Conservation (phyloP, 1,284 basidiomycete genomes). For the Ganoderma meredithae region DNA sequence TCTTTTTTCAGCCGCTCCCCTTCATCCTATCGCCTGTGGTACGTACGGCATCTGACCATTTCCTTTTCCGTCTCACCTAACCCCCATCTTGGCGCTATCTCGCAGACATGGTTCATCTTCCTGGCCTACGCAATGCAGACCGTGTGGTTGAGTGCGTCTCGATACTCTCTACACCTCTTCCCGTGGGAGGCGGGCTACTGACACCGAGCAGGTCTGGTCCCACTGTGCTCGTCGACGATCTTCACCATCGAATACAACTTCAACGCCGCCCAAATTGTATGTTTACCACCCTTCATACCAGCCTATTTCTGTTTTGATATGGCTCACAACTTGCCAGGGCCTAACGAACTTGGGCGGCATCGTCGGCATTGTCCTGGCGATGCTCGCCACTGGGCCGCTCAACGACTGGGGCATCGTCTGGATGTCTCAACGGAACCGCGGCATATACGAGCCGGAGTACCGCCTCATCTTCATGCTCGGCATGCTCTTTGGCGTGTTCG, state of each 20-base stretch:
- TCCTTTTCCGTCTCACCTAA: not conserved
- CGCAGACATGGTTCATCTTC: slow-evolving; percentile 49
- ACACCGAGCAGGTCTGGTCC: slow-evolving; percentile 43
- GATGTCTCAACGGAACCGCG: slow-evolving; percentile 51
- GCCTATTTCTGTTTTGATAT: slow-evolving; percentile 50
- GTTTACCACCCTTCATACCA: not conserved
- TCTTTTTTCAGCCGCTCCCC: slow-evolving; percentile 49
- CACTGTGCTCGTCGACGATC: slow-evolving; percentile 51
- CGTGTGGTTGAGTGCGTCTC: slow-evolving; percentile 48
- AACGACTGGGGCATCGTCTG: slow-evolving; percentile 54
- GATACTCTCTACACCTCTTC: not conserved
- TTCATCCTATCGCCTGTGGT: slow-evolving; percentile 53
- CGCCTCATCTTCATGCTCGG: slow-evolving; percentile 51
- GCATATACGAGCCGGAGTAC: slow-evolving; percentile 56
- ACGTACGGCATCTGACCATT: slow-evolving; percentile 3
- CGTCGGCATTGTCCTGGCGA: slow-evolving; percentile 50
- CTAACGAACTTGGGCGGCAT: slow-evolving; percentile 53
- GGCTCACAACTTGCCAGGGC: slow-evolving; percentile 39
- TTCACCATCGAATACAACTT: slow-evolving; percentile 52
- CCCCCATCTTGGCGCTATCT: too few species aligned
- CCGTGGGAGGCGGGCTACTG: slow-evolving; percentile 21
- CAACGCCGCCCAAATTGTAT: slow-evolving; percentile 44
- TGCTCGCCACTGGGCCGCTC: slow-evolving; percentile 48
- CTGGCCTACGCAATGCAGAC: slow-evolving; percentile 49
- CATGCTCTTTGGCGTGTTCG: slow-evolving; percentile 53